A percentile compares a stretch with the other conserved stretches of the same genome.
Conservation (phyloP, 2,329 filamentous ascomycete genomes). For the Sporothrix curviconia region DNA sequence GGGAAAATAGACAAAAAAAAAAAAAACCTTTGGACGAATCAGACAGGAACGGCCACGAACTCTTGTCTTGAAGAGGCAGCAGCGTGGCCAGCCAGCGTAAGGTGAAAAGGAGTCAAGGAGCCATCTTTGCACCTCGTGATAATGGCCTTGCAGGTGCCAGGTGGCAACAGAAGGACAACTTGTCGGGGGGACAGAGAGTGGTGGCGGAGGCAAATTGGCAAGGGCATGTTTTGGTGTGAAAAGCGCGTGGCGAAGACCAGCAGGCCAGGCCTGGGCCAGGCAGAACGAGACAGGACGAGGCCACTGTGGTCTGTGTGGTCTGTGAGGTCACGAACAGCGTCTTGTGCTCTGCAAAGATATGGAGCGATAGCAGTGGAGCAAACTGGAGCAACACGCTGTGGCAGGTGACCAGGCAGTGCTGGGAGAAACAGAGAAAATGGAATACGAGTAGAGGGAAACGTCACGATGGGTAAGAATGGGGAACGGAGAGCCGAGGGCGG, state of each 20-base stretch:
- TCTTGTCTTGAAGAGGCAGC: not conserved
- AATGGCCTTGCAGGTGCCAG: not conserved
- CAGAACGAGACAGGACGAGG: not conserved
- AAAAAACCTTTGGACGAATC: too few relatives aligned
- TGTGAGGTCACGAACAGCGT: too few relatives aligned
- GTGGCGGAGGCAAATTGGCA: not conserved
- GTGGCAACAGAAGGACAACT: conserved; percentile 1
- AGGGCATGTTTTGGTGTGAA: not conserved
- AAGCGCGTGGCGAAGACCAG: not conserved
- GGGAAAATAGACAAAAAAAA: not conserved
- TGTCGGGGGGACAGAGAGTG: not conserved
- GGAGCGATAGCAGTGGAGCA: not conserved
- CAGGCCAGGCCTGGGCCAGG: not conserved
- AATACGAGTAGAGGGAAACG: not conserved
- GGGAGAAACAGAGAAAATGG: not conserved
- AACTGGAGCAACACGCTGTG: too few relatives aligned
- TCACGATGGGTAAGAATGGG: conserved; percentile 3
- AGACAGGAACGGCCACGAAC: too few relatives aligned
- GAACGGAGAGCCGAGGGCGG: not conserved
- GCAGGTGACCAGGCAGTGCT: not conserved
- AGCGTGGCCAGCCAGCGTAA: not conserved
- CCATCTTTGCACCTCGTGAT: not conserved
- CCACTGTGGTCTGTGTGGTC: not conserved
- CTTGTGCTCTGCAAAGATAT: not conserved
- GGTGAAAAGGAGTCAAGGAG: conserved; percentile 7